phyloP scores from a whole-genome alignment of 1,284 basidiomycete genomes.

The Mycena citricolor region DNA sequence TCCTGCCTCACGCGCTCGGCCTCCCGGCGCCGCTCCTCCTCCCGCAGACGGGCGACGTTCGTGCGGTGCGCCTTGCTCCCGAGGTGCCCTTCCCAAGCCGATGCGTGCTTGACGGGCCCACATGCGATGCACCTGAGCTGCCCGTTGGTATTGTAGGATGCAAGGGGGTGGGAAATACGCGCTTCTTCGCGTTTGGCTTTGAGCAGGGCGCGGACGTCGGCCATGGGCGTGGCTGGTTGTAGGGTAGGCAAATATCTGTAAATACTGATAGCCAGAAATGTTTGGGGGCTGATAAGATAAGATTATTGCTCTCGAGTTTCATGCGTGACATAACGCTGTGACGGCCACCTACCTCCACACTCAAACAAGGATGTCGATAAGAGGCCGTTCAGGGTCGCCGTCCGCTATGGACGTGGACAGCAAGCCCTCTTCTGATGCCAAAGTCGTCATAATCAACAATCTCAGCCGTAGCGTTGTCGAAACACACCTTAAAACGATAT shows the following conservation, averaged over 20 bases:
- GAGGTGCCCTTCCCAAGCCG: constrained; percentile 84
- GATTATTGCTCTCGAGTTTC: too few relatives aligned
- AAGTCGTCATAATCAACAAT: constrained; percentile 80
- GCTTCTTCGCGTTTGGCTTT: constrained; percentile 75
- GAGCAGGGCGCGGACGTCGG: constrained; percentile 72
- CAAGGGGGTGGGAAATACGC: constrained; percentile 69
- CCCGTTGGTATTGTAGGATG: constrained; percentile 61
- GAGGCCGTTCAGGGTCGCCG: constrained; percentile 13
- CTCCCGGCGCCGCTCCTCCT: constrained; percentile 47
- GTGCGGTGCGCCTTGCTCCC: constrained; percentile 75
- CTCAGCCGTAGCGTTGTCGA: constrained; percentile 85
- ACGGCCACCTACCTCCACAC: too few relatives aligned
- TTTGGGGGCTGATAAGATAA: too few relatives aligned
- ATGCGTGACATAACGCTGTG: too few relatives aligned
- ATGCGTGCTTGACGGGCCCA: constrained; percentile 65
- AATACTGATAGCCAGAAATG: too few relatives aligned
- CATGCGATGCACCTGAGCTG: constrained; percentile 73
- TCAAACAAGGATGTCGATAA: constrained; percentile 2
- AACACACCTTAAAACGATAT: constrained; percentile 81
- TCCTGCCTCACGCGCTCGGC: constrained; percentile 31
- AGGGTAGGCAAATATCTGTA: too few relatives aligned
- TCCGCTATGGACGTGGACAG: constrained; percentile 55
- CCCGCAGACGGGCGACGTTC: constrained; percentile 54
- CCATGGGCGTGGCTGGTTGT: too few relatives aligned
- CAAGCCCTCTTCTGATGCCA: constrained; percentile 33